A percentile compares a stretch with the other conserved stretches of the same genome.
Evolutionary conservation across 306 rosid species (phyloP).

Genomic region (Lathyrus tuberosus): DNA sequence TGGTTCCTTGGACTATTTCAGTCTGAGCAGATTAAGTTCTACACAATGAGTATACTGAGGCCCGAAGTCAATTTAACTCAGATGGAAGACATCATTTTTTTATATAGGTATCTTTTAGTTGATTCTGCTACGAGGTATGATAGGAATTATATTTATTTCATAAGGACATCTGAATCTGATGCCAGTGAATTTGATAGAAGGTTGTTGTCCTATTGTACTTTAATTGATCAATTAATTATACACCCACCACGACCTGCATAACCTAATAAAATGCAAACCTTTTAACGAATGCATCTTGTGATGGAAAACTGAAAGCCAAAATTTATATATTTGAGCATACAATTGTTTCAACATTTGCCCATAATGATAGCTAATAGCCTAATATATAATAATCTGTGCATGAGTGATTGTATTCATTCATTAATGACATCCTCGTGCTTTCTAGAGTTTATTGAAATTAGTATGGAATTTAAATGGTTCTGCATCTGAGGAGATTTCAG

Average conservation of each 20-base stretch:
- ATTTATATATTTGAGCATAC: not conserved
- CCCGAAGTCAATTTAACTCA: constrained; percentile 60
- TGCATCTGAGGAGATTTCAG: constrained; percentile 31
- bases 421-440: constrained; percentile 15
- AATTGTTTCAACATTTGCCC: too few relatives aligned
- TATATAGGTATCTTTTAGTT: constrained; percentile 70
- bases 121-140: constrained; percentile 23
- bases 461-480: constrained; percentile 33
- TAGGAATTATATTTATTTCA: constrained; percentile 34
- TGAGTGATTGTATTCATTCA: constrained; percentile 14
- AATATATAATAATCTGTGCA: constrained; percentile 16
- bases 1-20: constrained; percentile 44
- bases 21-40: constrained; percentile 77
- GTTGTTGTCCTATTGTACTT: constrained; percentile 2
- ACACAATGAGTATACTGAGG: constrained; percentile 91
- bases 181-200: constrained; percentile 26
- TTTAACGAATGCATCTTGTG: constrained; percentile 3
- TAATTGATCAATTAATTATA: constrained; percentile 14
- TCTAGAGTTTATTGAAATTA: constrained; percentile 18
- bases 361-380: not conserved
- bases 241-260: not conserved
- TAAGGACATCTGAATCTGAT: constrained; percentile 10
- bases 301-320: constrained; percentile 29
- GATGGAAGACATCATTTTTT: constrained; percentile 70
- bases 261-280: constrained; percentile 1